A percentile compares a stretch with the other conserved stretches of the same genome.
Conservation (phyloP, 2,329 filamentous ascomycete species). For the Boeremia lycopersici region DNA sequence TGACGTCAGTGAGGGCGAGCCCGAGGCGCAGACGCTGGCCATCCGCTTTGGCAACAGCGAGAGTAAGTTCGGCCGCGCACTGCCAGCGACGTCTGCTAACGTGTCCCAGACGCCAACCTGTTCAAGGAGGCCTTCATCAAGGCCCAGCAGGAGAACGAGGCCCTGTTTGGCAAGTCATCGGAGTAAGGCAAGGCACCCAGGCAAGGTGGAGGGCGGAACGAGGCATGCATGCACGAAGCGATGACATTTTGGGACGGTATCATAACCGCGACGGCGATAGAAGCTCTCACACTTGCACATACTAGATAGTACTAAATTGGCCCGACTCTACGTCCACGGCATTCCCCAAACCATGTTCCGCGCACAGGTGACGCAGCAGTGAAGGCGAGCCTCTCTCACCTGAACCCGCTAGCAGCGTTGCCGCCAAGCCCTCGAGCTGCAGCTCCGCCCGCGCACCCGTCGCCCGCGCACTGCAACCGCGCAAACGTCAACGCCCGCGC, state of each 20-base stretch:
- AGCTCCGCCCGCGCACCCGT: background rate
- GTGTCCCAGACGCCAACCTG: slow-evolving; percentile 79
- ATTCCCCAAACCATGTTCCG: slow-evolving; percentile 11
- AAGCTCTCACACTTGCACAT: slow-evolving; percentile 43
- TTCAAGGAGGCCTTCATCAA: slow-evolving; percentile 99
- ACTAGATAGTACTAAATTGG: slow-evolving; percentile 44
- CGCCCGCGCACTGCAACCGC: too few species aligned
- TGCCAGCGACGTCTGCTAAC: background rate
- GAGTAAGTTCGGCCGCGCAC: slow-evolving; percentile 65
- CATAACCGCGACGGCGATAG: slow-evolving; percentile 35
- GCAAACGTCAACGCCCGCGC: slow-evolving; percentile 18
- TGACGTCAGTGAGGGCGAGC: slow-evolving; percentile 97
- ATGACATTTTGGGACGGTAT: slow-evolving; percentile 36
- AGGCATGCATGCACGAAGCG: slow-evolving; percentile 36
- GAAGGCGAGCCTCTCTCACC: too few species aligned
- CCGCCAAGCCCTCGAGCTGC: slow-evolving; percentile 21
- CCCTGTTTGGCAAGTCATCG: slow-evolving; percentile 67
- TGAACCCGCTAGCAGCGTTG: background rate
- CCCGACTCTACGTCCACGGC: slow-evolving; percentile 31
- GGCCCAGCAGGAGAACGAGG: slow-evolving; percentile 95
- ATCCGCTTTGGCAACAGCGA: slow-evolving; percentile 98
- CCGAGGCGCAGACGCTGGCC: slow-evolving; percentile 92
- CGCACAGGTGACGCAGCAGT: background rate
- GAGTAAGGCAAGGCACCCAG: slow-evolving; percentile 47
- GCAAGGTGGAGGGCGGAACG: slow-evolving; percentile 8